A percentile compares a stretch with the other conserved stretches of the same genome.
phyloP scores from a whole-genome alignment of 345 rosid genomes.

The Microcos paniculata region DNA sequence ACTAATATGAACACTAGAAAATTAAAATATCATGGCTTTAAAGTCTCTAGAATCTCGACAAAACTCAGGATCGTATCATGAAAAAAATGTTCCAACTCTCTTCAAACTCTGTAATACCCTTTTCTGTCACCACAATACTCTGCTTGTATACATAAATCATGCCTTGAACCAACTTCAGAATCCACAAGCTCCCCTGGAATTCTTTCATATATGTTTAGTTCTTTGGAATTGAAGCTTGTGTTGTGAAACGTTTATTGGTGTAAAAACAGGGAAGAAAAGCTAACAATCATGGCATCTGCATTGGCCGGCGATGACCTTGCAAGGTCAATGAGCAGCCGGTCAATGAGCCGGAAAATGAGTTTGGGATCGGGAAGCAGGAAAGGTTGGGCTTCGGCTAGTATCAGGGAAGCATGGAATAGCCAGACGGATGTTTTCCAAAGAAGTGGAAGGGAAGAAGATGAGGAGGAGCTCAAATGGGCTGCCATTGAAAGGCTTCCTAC shows the following conservation, averaged over 20 bases:
- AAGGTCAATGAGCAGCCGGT: constrained; percentile 30
- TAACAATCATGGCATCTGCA: constrained; percentile 32
- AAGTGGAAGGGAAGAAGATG: constrained; percentile 46
- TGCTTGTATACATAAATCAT: constrained; percentile 12
- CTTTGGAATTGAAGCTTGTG: neutral
- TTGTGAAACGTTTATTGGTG: neutral
- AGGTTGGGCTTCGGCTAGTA: constrained; percentile 41
- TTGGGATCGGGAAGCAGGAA: constrained; percentile 30
- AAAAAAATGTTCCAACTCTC: neutral
- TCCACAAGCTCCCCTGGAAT: neutral
- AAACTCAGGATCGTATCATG: neutral
- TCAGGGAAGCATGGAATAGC: constrained; percentile 43
- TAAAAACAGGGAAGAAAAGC: neutral
- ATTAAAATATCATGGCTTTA: neutral
- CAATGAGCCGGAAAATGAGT: constrained; percentile 37
- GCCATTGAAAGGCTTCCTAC: constrained; percentile 66
- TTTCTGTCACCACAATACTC: constrained; percentile 1
- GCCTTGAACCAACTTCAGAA: neutral
- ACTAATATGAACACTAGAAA: neutral
- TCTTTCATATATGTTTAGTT: neutral
- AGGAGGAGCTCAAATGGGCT: constrained; percentile 59
- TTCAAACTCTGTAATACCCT: neutral
- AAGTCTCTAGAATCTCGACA: neutral
- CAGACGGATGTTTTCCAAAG: constrained; percentile 38
- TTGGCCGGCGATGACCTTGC: constrained; percentile 32